Evolutionary conservation across 305 asterid species (phyloP).

Genomic region (Solanum hybrid): DNA sequence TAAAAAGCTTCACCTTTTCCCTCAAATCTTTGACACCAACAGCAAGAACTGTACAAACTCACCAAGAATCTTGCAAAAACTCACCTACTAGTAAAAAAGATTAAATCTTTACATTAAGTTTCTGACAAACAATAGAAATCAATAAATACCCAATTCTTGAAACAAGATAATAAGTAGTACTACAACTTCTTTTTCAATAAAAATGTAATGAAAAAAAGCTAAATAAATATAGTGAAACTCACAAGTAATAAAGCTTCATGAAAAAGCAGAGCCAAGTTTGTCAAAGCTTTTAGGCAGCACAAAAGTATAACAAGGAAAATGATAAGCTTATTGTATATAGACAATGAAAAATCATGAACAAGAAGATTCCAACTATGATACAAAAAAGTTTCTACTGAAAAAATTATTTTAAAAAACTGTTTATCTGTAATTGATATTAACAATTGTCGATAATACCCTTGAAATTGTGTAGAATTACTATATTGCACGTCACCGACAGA

Average conservation of each 20-base stretch:
- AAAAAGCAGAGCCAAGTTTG: background rate
- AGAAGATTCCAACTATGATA: background rate
- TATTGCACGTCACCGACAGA: background rate
- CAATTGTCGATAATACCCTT: background rate
- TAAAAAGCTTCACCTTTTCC: background rate
- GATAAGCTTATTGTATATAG: background rate
- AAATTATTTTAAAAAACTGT: background rate
- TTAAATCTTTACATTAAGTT: background rate
- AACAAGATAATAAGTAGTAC: background rate
- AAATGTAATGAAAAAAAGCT: background rate
- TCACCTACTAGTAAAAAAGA: background rate
- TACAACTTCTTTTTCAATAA: background rate
- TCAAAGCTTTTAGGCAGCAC: background rate
- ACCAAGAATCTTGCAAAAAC: background rate
- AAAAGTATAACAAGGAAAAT: background rate
- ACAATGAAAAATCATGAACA: background rate
- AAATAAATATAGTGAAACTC: background rate
- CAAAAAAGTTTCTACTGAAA: background rate
- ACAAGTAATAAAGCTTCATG: conserved; percentile 4
- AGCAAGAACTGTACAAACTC: background rate
- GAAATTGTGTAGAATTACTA: background rate
- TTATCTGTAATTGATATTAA: background rate
- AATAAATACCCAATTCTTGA: background rate
- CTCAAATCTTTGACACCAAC: background rate
- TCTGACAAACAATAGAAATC: background rate